Evolutionary conservation across 139 green algal species (phyloP), one percentile per base, ranked within the genome.

Genomic region (Helicosporidium sp.): DNA sequence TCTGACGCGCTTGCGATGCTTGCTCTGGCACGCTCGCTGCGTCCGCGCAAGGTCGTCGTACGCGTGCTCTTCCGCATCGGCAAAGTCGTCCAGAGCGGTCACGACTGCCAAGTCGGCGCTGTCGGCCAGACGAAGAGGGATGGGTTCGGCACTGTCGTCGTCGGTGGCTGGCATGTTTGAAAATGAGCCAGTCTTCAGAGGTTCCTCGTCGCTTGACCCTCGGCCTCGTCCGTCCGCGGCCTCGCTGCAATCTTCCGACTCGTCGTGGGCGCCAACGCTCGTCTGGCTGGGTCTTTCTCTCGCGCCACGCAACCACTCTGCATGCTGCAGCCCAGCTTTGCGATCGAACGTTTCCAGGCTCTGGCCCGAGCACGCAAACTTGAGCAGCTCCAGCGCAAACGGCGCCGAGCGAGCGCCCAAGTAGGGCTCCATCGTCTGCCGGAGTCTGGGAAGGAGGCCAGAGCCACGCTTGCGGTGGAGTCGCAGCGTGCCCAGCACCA

Each of bases 401-500:
- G 46, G 45, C 46, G 43, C 41, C 3, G 52, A 41, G 18, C 65
- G 52, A 22, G 49, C 54, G 42, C 48, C 48, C 8, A 68, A 0
- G 29, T 60, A 68, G 15, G 60, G 54, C 3, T 22, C 26, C 6
- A 42, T 33, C 8, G 57, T 42, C 33, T 25, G 7, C 10, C 31
- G 10, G 31, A 37, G 31, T 13, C 31, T 10, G 13, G 31, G 10
- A 13, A 10, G 13, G 31, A 37, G 31, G 31, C 31, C 31, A 37
- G 31, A 37, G 31, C 31, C 31, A 37, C 31, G 10, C 31, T 37
- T 10, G 10, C 31, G 31, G 10, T 37, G 10, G 20, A 24, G 35
- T 2, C 34, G 46, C 25, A 68, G 26, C 39, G 51, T 63, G 41
- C 48, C 60, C 26, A 54, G 19, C 41, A 55, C 37, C 12, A 60